Base-by-base conservation (phyloP, 176 grass and related monocot genomes). In the Triticum monococcum region DNA sequence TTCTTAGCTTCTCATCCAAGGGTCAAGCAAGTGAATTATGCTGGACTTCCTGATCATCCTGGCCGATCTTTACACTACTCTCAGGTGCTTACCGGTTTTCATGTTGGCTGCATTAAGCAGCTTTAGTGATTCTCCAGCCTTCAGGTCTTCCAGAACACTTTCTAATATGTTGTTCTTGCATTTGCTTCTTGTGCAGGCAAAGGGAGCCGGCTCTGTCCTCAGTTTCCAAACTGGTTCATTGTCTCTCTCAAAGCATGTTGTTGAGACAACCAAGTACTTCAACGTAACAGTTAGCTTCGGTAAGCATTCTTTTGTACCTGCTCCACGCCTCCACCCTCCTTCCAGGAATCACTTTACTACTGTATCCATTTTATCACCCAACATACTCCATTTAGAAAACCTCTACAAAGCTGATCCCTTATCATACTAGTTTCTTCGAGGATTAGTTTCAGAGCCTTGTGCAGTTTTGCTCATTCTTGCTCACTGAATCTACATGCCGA, bases 181-280 rank as follows among this genome's bases (percentile, higher is more conserved):
- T 12, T 57, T 64, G 4, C 9, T 35, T 65, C 64, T 22, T 43
- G 79, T 79, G 66, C 83, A 98, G 97, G 94, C 97, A 50, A 96
- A 90, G 56, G 97, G 97, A 68, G 94, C 97, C 0, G 97, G 97
- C 57, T 96, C 97, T 63, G 97, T 98, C 18, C 79, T 98, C 23
- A 98, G 97, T 78, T 98, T 98, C 69, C 88, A 90, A 83, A 98
- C 97, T 4, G 92, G 94, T 54, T 98, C 94, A 52, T 41, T 98
- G 56, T 80, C 89, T 83, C 89, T 98, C 4, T 98, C 97, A 3
- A 90, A 96, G 79, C 97, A 98, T 5, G 91, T 98, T 64, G 97
- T 92, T 1, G 90, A 98, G 46, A 91, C 75, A 45, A 96, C 94
- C 4, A 96, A 94, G 26, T 91, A 98, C 89, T 98, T 98, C 80